These are phyloP conservation scores for Rhizoctonia solani DNA, from an alignment of 1,284 basidiomycete species.

Conservation along the genomic window DNA sequence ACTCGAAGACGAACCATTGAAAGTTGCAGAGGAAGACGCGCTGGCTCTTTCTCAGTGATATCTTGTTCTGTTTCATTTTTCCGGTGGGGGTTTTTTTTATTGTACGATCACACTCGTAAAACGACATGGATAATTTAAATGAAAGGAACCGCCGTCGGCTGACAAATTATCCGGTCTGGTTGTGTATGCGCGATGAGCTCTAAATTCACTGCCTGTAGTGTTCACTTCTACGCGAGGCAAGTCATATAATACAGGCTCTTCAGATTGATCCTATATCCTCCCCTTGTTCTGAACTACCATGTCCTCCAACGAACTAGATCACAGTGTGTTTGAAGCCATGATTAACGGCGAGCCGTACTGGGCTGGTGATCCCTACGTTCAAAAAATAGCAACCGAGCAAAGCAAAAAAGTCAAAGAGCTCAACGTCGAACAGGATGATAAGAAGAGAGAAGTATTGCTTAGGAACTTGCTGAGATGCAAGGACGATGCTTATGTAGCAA, in stretches of 20 bases:
- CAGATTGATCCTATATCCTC: background rate
- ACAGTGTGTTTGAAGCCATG: slow-evolving; percentile 42
- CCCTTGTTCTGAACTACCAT: background rate
- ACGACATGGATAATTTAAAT: no score
- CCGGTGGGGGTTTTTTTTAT: no score
- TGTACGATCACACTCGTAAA: no score
- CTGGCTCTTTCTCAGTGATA: no score
- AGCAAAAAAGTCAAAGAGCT: slow-evolving; percentile 39
- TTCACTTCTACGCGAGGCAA: no score
- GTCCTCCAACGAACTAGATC: slow-evolving; percentile 3
- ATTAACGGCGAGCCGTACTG: slow-evolving; percentile 42
- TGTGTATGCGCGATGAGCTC: background rate
- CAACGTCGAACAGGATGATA: slow-evolving; percentile 40
- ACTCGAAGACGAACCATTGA: no score
- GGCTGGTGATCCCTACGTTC: slow-evolving; percentile 43
- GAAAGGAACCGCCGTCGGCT: no score
- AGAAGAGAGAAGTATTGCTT: slow-evolving; percentile 39
- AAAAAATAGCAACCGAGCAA: slow-evolving; percentile 38
- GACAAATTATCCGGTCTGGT: background rate
- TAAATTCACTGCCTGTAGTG: background rate
- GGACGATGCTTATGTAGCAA: slow-evolving; percentile 35
- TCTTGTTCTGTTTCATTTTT: no score
- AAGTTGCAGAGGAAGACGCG: no score
- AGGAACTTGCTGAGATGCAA: slow-evolving; percentile 39
- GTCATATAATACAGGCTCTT: background rate